A percentile compares a stretch with the other conserved stretches of the same genome.
phyloP scores from a whole-genome alignment of 306 rosid species.

The Quercus mongolica region DNA sequence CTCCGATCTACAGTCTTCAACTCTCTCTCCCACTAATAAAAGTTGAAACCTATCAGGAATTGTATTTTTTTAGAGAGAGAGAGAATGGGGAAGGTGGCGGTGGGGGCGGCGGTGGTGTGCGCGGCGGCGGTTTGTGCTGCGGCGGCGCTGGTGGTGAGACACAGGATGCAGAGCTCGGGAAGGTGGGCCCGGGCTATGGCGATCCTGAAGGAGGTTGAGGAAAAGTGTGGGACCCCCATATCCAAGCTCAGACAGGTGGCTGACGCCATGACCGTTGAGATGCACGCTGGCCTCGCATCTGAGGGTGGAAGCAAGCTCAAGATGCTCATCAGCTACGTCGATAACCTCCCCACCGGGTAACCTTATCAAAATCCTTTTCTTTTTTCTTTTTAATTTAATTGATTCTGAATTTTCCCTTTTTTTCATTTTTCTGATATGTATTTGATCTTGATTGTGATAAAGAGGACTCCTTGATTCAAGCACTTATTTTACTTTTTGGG shows the following conservation, averaged over 20 bases:
- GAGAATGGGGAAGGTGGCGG: conserved; percentile 70
- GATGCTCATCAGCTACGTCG: conserved; percentile 92
- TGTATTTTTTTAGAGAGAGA: background rate
- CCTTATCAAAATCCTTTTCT: background rate
- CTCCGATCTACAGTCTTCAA: background rate
- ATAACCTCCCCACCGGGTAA: conserved; percentile 94
- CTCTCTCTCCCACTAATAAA: background rate
- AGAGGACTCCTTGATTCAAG: background rate
- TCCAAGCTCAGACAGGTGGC: conserved; percentile 69
- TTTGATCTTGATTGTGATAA: background rate
- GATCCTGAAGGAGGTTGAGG: conserved; percentile 64
- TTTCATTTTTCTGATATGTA: background rate
- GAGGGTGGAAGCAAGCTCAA: conserved; percentile 94
- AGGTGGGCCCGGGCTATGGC: conserved; percentile 55
- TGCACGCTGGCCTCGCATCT: conserved; percentile 95
- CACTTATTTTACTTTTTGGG: background rate
- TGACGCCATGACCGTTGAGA: conserved; percentile 91
- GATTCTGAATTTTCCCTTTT: background rate
- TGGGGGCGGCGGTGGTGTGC: conserved; percentile 60
- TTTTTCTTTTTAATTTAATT: background rate
- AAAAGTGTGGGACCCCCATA: conserved; percentile 61
- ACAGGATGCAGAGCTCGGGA: conserved; percentile 41
- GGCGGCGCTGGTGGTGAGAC: conserved; percentile 71
- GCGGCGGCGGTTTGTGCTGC: conserved; percentile 76
- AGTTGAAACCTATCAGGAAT: no score